Conservation (phyloP, 495 filamentous ascomycete species). For the Hypoxylon crocopeplum region DNA sequence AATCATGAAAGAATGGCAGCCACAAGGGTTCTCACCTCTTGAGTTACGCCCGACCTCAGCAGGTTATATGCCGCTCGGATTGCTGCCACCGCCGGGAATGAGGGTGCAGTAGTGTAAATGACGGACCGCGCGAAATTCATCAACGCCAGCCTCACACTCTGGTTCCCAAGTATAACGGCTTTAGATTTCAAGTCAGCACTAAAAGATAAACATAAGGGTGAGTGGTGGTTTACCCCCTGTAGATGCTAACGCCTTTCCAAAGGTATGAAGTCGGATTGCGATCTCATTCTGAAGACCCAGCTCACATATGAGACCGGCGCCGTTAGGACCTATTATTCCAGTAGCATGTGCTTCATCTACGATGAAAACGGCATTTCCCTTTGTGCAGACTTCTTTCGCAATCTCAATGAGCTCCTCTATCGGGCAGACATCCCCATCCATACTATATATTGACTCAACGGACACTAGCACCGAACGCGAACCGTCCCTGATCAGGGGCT, state of each 20-base stretch:
- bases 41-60: conserved; percentile 46
- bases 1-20: neutral
- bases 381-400: conserved; percentile 58
- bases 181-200: neutral
- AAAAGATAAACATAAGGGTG: neutral
- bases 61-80: conserved; percentile 58
- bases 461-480: conserved; percentile 54
- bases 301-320: conserved; percentile 63
- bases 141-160: conserved; percentile 30
- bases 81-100: conserved; percentile 57
- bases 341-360: conserved; percentile 73
- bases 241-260: conserved; percentile 67
- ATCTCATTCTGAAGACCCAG: conserved; percentile 62
- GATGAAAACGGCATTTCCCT: conserved; percentile 63
- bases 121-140: conserved; percentile 58
- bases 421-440: conserved; percentile 72
- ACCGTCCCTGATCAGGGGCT: conserved; percentile 43
- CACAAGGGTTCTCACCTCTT: conserved; percentile 38
- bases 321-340: conserved; percentile 62
- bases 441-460: conserved; percentile 70
- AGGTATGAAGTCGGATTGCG: conserved; percentile 56
- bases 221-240: conserved; percentile 59
- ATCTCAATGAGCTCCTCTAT: conserved; percentile 56
- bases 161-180: conserved; percentile 49
- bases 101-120: conserved; percentile 57